Evolutionary conservation across 2,329 filamentous ascomycete species (phyloP).

Genomic region (Venturia carpophila): DNA sequence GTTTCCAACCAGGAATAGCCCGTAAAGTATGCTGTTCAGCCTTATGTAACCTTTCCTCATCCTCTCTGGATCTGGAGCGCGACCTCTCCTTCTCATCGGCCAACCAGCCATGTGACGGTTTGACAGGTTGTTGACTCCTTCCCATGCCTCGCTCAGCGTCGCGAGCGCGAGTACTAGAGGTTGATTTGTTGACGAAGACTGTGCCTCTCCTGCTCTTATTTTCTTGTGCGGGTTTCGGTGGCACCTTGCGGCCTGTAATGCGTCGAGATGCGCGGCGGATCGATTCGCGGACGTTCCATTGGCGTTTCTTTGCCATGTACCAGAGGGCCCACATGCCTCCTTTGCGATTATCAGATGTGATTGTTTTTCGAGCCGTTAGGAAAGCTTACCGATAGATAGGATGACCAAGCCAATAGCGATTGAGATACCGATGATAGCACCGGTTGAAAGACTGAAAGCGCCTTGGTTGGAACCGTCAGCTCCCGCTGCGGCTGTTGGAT

Average conservation of each 20-base stretch:
- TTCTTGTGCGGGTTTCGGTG: background rate
- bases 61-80: conserved; percentile 10
- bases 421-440: conserved; percentile 67
- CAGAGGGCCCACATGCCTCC: conserved; percentile 47
- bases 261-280: conserved; percentile 56
- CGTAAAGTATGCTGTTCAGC: background rate
- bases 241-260: conserved; percentile 32
- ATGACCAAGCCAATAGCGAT: conserved; percentile 52
- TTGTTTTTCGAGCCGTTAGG: background rate
- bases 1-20: background rate
- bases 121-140: background rate
- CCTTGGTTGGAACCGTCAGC: conserved; percentile 56
- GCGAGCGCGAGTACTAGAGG: background rate
- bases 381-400: conserved; percentile 52
- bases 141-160: conserved; percentile 9
- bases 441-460: conserved; percentile 56
- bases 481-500: conserved; percentile 40
- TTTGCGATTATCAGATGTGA: conserved; percentile 1
- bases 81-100: conserved; percentile 17
- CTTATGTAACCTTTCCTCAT: conserved; percentile 10
- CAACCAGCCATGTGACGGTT: conserved; percentile 15
- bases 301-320: conserved; percentile 73
- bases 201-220: conserved; percentile 15
- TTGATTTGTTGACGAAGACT: conserved; percentile 11
- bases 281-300: conserved; percentile 70